Conservation (phyloP, 2,329 filamentous ascomycete genomes). For the Diaporthe nobilis region DNA sequence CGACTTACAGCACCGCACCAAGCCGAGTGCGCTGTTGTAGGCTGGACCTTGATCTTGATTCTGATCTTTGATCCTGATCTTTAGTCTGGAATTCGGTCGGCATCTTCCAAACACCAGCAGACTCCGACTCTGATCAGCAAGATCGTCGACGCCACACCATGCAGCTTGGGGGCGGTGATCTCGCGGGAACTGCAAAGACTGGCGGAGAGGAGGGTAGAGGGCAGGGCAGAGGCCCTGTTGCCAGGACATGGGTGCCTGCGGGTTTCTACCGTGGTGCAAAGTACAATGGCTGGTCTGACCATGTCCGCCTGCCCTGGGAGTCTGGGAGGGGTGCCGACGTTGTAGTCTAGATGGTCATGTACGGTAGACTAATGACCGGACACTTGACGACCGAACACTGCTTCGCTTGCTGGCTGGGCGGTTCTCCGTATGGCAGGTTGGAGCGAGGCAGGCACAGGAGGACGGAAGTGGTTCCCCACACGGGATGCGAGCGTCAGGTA, state of each 20-base stretch:
- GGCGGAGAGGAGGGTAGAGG: conserved; percentile 5
- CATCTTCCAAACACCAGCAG: conserved; percentile 10
- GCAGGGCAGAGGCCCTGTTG: conserved; percentile 14
- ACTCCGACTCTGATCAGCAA: conserved; percentile 29
- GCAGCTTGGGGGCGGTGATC: conserved; percentile 33
- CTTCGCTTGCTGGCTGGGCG: neutral
- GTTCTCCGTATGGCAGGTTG: neutral
- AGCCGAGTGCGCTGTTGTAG: neutral
- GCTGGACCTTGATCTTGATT: neutral
- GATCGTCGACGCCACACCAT: conserved; percentile 31
- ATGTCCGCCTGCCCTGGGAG: neutral
- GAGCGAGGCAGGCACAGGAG: conserved; percentile 17
- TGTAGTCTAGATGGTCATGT: neutral
- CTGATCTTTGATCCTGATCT: neutral
- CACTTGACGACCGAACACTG: neutral
- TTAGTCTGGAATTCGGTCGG: neutral
- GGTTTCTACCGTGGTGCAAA: neutral
- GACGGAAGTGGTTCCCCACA: conserved; percentile 29
- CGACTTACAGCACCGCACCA: neutral
- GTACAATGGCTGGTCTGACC: conserved; percentile 6
- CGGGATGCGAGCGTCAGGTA: neutral
- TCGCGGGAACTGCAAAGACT: conserved; percentile 19
- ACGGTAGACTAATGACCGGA: neutral
- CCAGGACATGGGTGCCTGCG: conserved; percentile 29
- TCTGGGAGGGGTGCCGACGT: conserved; percentile 5